These are phyloP conservation scores for Isatis tinctoria DNA, from an alignment of 345 rosid genomes.

Conservation along the genomic window DNA sequence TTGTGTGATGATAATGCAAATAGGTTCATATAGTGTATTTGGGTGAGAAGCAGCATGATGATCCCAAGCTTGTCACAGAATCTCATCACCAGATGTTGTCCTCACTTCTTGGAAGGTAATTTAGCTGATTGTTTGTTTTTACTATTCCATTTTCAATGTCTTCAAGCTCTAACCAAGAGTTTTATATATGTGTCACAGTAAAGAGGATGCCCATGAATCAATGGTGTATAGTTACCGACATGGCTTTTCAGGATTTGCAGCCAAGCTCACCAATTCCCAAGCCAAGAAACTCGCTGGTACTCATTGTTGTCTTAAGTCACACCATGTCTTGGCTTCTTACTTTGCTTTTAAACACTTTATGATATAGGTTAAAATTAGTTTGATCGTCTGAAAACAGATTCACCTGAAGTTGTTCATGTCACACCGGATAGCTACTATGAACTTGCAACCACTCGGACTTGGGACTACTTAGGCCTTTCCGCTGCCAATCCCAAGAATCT, in stretches of 20 bases:
- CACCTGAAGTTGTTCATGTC: slow-evolving; percentile 40
- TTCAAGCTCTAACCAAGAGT: no score
- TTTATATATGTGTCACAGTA: slow-evolving; percentile 29
- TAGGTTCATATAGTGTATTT: slow-evolving; percentile 37
- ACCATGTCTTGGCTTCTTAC: no score
- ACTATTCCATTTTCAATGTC: neutral
- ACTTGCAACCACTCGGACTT: slow-evolving; percentile 39
- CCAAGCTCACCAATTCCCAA: no score
- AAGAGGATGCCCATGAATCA: slow-evolving; percentile 34
- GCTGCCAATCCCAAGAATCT: slow-evolving; percentile 6
- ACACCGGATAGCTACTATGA: slow-evolving; percentile 25
- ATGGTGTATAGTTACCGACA: no score
- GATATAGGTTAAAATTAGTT: no score
- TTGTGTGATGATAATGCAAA: neutral
- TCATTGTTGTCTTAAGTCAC: no score
- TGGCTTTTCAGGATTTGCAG: no score
- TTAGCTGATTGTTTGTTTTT: no score
- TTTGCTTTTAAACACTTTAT: no score
- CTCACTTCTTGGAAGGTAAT: slow-evolving; percentile 32
- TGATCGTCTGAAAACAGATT: slow-evolving; percentile 7
- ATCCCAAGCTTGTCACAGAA: slow-evolving; percentile 26
- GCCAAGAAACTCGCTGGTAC: no score
- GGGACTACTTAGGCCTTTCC: slow-evolving; percentile 43
- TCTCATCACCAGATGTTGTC: slow-evolving; percentile 29
- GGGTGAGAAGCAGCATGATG: slow-evolving; percentile 34